Conservation (phyloP, 305 asterid species). For the Solanum hybrid region DNA sequence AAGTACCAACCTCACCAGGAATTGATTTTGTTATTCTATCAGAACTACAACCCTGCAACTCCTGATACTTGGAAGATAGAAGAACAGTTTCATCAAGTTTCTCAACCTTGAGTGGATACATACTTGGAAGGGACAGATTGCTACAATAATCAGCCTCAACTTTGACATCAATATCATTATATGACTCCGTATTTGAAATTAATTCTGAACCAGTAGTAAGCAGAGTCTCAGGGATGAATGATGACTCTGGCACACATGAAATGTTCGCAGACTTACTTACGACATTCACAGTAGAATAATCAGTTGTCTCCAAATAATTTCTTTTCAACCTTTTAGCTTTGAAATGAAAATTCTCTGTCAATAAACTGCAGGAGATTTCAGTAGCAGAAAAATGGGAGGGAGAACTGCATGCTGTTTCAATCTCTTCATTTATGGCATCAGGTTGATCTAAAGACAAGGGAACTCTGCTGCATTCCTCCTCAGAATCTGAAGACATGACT, state of each 20-base stretch:
- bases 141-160: conserved; percentile 24
- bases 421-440: conserved; percentile 24
- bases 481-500: conserved; percentile 77
- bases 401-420: conserved; percentile 21
- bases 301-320: conserved; percentile 24
- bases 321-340: conserved; percentile 30
- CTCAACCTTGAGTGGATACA: conserved; percentile 18
- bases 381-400: conserved; percentile 23
- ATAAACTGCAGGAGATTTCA: conserved; percentile 24
- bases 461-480: conserved; percentile 43
- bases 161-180: conserved; percentile 15
- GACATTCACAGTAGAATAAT: conserved; percentile 28
- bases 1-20: conserved; percentile 38
- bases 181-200: conserved; percentile 32
- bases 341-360: conserved; percentile 18
- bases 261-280: conserved; percentile 26
- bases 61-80: conserved; percentile 19
- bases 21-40: conserved; percentile 19
- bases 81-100: conserved; percentile 11
- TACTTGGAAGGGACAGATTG: conserved; percentile 24
- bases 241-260: conserved; percentile 56
- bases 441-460: conserved; percentile 25
- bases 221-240: conserved; percentile 63
- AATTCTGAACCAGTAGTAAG: conserved; percentile 37
- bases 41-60: conserved; percentile 24